Evolutionary conservation across 148 eudicot genomes (phyloP), one percentile per base, ranked within the genome.

Genomic region (Vaccinium vitisidaea): DNA sequence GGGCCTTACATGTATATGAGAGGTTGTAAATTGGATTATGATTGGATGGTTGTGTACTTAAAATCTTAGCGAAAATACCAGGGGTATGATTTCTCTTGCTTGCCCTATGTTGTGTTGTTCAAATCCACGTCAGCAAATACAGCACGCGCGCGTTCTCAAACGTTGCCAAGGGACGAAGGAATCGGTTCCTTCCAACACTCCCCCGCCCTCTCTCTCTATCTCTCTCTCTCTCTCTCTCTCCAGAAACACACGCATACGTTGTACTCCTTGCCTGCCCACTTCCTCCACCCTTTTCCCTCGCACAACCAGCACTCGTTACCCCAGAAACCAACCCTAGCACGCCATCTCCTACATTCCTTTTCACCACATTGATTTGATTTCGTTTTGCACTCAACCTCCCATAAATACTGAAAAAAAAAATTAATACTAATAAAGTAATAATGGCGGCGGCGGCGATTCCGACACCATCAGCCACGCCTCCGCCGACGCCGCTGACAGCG

Each of bases 381-480:
- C 43, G 48, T 6, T 5, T 49, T 46, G 32, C 59, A 56, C 7
- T 9, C 46, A 43, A 43, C 6, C 12, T 2, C 70, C 1, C 12
- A 58, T 6, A 19, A 58, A 14, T 15, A 55, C n/a, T 21, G 63
- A 2, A n/a, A 63, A 63, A 43, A 43, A 21, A 30, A 30, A 30
- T 30, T 36, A 36, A 36, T 36, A 36, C 39, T 36, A 36, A 36
- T 32, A 32, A 32, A 1, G 36, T 32, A 32, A 32, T 36, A 36
- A 36, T 36, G 39, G 69, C 69, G 79, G 50, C 69, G 27, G n/a
- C 84, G n/a, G 52, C 69, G 21, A 74, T 81, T 48, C 53, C 54
- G 36, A 9, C 69, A 49, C 65, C 50, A 55, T 39, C 75, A 63
- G 15, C 48, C 84, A 53, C 81, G 75, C 75, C 81, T 9, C 78